These are phyloP conservation scores for Omphalea diandra DNA, from an alignment of 441 rosid genomes.

Conservation along the genomic window DNA sequence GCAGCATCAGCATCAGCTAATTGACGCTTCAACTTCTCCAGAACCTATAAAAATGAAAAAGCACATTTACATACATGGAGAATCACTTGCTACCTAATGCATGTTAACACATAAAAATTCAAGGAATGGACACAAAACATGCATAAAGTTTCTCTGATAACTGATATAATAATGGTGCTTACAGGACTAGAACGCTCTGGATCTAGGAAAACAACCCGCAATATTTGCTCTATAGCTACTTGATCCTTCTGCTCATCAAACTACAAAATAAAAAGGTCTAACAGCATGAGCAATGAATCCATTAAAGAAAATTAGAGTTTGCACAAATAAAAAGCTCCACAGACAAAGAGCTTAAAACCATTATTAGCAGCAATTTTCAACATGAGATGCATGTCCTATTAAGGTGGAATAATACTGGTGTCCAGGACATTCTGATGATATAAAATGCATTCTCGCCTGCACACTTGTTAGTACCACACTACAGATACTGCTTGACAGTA, in stretches of 20 bases:
- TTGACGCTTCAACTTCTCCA: conserved; percentile 60
- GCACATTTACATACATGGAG: conserved; percentile 1
- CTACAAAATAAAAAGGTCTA: conserved; percentile 31
- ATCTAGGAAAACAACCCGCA: conserved; percentile 65
- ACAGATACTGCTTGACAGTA: not conserved
- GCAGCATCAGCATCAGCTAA: conserved; percentile 67
- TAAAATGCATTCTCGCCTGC: not conserved
- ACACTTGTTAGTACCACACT: not conserved
- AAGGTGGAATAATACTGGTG: not conserved
- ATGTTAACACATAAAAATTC: too few species aligned
- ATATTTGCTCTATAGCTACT: conserved; percentile 56
- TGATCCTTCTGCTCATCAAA: conserved; percentile 73
- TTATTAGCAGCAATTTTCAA: not conserved
- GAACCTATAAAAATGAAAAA: conserved; percentile 27
- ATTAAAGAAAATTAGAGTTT: conserved; percentile 5
- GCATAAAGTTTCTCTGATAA: not conserved
- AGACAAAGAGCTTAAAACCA: not conserved
- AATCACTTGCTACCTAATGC: not conserved
- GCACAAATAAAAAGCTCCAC: not conserved
- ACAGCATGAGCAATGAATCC: not conserved
- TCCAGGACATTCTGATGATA: not conserved
- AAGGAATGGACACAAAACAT: too few species aligned
- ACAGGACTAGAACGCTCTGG: conserved; percentile 57
- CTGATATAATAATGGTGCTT: conserved; percentile 21
- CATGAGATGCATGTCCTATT: not conserved